Evolutionary conservation across 306 rosid species (phyloP).

Genomic region (Quercus gilva): DNA sequence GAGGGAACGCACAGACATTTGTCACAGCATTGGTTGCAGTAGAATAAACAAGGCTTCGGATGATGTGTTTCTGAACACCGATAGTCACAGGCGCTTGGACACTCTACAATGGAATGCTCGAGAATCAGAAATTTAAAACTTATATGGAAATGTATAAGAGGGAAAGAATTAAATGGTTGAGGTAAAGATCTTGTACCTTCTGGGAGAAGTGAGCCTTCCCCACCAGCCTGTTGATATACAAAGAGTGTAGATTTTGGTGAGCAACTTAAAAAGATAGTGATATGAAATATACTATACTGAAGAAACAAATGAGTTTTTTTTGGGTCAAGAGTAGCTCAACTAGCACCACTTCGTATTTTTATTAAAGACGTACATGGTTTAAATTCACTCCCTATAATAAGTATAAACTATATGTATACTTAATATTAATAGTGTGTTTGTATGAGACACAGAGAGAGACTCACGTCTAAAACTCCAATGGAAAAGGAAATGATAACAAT

Average conservation of each 20-base stretch:
- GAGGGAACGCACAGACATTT: conserved; percentile 40
- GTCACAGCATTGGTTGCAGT: conserved; percentile 30
- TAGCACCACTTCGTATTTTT: too few species aligned
- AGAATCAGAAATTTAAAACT: too few species aligned
- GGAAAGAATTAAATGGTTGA: neutral
- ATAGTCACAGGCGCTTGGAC: conserved; percentile 18
- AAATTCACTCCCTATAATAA: too few species aligned
- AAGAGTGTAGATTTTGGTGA: neutral
- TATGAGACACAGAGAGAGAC: neutral
- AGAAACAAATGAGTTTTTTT: too few species aligned
- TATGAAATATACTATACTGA: neutral
- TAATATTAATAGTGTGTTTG: too few species aligned
- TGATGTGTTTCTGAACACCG: conserved; percentile 33
- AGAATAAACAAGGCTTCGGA: conserved; percentile 31
- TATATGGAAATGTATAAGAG: neutral
- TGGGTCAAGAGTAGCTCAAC: too few species aligned
- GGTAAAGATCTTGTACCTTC: neutral
- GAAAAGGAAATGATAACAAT: neutral
- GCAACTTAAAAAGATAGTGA: neutral
- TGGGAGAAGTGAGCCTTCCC: neutral
- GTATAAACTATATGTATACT: too few species aligned
- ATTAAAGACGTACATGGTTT: too few species aligned
- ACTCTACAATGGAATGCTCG: neutral
- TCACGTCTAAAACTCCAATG: neutral
- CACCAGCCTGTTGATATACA: neutral